A percentile compares a stretch with the other conserved stretches of the same genome.
Evolutionary conservation across 2,329 filamentous ascomycete species (phyloP).

Genomic region (Rhytidhysteron rufulum): DNA sequence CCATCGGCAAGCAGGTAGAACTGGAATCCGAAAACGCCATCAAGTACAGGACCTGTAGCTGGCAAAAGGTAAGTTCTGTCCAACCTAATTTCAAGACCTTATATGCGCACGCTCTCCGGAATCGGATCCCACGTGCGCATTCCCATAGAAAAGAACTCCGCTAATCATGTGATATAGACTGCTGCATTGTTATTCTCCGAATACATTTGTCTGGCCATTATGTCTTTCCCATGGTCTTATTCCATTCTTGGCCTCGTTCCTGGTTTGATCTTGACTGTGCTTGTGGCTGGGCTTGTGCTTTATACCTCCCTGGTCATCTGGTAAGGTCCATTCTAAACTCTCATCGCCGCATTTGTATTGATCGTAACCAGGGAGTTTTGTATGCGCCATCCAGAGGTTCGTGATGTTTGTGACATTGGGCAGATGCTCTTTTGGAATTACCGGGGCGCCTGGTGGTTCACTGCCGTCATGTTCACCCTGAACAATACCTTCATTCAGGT

Average conservation of each 20-base stretch:
- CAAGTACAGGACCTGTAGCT: conserved; percentile 89
- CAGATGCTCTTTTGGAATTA: conserved; percentile 90
- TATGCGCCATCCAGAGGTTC: conserved; percentile 81
- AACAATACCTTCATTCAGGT: conserved; percentile 92
- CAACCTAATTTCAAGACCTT: too few species aligned
- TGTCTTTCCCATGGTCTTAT: conserved; percentile 95
- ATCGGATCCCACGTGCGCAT: too few species aligned
- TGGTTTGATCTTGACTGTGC: conserved; percentile 75
- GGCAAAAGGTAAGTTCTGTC: conserved; percentile 67
- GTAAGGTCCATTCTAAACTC: conserved; percentile 36
- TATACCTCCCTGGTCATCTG: conserved; percentile 73
- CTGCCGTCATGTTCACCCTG: conserved; percentile 82
- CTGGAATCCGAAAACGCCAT: conserved; percentile 75
- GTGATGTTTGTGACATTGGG: conserved; percentile 93
- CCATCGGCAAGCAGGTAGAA: conserved; percentile 66
- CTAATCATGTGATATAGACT: too few species aligned
- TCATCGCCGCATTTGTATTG: conserved; percentile 9
- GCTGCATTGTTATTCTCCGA: conserved; percentile 88
- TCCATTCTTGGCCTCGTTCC: conserved; percentile 82
- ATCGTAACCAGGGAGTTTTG: conserved; percentile 89
- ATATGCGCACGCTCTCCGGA: too few species aligned
- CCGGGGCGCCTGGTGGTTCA: conserved; percentile 64
- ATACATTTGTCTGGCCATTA: conserved; percentile 89
- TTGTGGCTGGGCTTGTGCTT: conserved; percentile 73
- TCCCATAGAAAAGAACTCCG: too few species aligned